Evolutionary conservation across 176 grass and related monocot genomes (phyloP).

Genomic region (bread wheat (Triticum aestivum)): IWGSC_CS_RefSeq_v2.1 NC_057796.1:305312825-305313324

Average conservation of each 20-base stretch:
- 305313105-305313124: constrained; percentile 81
- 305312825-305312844: neutral
- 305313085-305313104: constrained; percentile 78
- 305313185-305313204: neutral
- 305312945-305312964: neutral
- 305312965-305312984: neutral
- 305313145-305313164: neutral
- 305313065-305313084: constrained; percentile 81
- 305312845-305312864: neutral
- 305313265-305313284: constrained; percentile 78
- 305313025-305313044: constrained; percentile 15
- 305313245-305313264: constrained; percentile 50
- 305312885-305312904: neutral
- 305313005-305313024: neutral
- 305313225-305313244: constrained; percentile 50
- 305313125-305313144: constrained; percentile 69
- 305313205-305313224: constrained; percentile 60
- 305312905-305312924: constrained; percentile 13
- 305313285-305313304: constrained; percentile 63
- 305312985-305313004: constrained; percentile 2
- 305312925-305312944: constrained; percentile 4
- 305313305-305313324: constrained; percentile 37
- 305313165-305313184: constrained; percentile 3
- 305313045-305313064: constrained; percentile 97
- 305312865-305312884: neutral